phyloP scores from a whole-genome alignment of 1,284 basidiomycete species.

The Butyriboletus appendiculatus region DNA sequence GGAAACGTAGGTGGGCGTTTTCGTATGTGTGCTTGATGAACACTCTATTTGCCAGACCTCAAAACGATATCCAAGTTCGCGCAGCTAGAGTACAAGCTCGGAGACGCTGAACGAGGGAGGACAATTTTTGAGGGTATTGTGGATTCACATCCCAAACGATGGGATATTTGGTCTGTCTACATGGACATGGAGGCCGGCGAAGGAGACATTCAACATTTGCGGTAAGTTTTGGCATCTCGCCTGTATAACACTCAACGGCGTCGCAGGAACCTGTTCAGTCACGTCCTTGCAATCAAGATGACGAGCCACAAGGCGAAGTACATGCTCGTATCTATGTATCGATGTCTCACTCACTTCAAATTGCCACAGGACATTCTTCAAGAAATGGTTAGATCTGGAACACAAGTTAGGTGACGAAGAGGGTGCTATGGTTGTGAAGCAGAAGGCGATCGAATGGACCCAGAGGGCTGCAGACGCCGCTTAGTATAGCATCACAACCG shows the following conservation, averaged over 20 bases:
- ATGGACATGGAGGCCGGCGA: constrained; percentile 92
- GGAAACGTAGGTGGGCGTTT: constrained; percentile 74
- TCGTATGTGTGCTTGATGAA: constrained; percentile 2
- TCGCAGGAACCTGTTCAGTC: constrained; percentile 78
- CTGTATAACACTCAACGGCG: constrained; percentile 8
- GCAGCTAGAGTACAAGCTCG: constrained; percentile 92
- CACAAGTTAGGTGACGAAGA: constrained; percentile 84
- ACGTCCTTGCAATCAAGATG: constrained; percentile 82
- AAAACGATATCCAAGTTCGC: constrained; percentile 96
- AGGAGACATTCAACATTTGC: constrained; percentile 73
- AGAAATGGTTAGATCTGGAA: constrained; percentile 96
- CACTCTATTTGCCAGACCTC: constrained; percentile 60
- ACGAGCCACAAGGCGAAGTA: constrained; percentile 95
- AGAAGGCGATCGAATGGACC: constrained; percentile 89
- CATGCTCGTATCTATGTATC: constrained; percentile 24
- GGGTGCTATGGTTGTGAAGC: constrained; percentile 81
- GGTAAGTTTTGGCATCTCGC: constrained; percentile 43
- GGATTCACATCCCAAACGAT: constrained; percentile 90
- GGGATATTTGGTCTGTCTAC: constrained; percentile 97
- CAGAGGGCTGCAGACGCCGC: constrained; percentile 48
- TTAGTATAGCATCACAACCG: constrained; percentile 28
- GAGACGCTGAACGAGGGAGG: constrained; percentile 92
- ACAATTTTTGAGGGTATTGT: constrained; percentile 97
- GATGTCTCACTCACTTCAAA: constrained; percentile 9
- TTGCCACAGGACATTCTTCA: constrained; percentile 79